phyloP scores from a whole-genome alignment of 2,329 filamentous ascomycete species.

The Venturia effusa region DNA sequence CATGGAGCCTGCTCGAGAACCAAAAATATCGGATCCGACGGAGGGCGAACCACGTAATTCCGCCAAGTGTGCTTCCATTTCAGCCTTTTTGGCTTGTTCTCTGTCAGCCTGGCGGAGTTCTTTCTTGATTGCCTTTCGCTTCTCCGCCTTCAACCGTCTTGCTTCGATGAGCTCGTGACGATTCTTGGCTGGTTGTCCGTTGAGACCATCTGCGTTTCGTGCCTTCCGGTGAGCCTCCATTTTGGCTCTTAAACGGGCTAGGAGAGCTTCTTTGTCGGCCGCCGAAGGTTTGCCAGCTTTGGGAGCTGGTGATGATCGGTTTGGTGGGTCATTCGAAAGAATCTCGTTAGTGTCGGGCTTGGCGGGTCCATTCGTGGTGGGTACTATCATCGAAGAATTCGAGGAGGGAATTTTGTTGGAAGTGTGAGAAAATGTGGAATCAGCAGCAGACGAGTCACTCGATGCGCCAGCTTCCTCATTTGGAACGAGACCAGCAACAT shows the following conservation, averaged over 20 bases:
- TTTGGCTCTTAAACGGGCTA: constrained; percentile 66
- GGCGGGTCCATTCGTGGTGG: constrained; percentile 14
- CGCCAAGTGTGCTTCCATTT: constrained; percentile 44
- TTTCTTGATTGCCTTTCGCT: constrained; percentile 82
- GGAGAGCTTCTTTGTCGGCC: constrained; percentile 62
- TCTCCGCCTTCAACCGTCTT: constrained; percentile 74
- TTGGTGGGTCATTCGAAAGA: constrained; percentile 19
- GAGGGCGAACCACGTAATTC: constrained; percentile 43
- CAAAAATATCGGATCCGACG: constrained; percentile 12
- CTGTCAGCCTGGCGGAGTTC: constrained; percentile 73
- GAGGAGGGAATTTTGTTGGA: constrained; percentile 34
- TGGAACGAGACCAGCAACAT: constrained; percentile 4
- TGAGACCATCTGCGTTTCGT: constrained; percentile 75
- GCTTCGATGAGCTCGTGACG: constrained; percentile 86
- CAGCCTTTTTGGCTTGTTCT: constrained; percentile 45
- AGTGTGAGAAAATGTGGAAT: constrained; percentile 27
- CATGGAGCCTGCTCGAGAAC: constrained; percentile 24
- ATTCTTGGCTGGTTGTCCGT: constrained; percentile 73
- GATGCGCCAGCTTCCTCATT: constrained; percentile 8
- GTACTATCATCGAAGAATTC: constrained; percentile 33
- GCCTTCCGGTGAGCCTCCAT: constrained; percentile 77
- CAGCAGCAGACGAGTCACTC: constrained; percentile 24
- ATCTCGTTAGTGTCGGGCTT: neutral
- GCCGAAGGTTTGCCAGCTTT: constrained; percentile 35
- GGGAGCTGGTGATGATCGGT: constrained; percentile 18